Conservation (phyloP, 2,329 filamentous ascomycete genomes). For the Epichloe scottii region DNA sequence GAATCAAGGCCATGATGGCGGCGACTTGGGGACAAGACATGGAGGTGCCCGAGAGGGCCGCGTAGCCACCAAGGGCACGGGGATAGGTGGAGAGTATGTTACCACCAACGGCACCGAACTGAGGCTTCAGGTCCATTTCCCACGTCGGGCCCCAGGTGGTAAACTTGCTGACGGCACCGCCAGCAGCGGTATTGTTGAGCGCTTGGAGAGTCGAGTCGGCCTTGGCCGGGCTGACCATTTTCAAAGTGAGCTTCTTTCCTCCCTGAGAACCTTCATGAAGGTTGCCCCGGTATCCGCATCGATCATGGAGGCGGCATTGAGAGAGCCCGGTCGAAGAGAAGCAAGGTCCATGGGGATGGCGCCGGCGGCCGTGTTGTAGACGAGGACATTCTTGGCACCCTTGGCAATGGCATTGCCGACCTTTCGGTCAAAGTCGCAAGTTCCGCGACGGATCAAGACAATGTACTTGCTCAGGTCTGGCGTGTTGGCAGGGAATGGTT, state of each 20-base stretch:
- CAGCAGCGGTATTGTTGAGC: slow-evolving; percentile 21
- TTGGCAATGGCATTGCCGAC: slow-evolving; percentile 36
- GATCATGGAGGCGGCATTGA: slow-evolving; percentile 30
- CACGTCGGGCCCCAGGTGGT: slow-evolving; percentile 50
- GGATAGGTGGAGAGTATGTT: slow-evolving; percentile 47
- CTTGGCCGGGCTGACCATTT: slow-evolving; percentile 29
- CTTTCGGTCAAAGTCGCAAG: slow-evolving; percentile 43
- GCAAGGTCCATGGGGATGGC: slow-evolving; percentile 22
- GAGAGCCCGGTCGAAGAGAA: slow-evolving; percentile 10
- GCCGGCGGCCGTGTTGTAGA: slow-evolving; percentile 42
- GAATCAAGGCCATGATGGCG: slow-evolving; percentile 41
- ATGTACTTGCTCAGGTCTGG: slow-evolving; percentile 45
- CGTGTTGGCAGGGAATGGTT: slow-evolving; percentile 36
- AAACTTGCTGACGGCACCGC: slow-evolving; percentile 39
- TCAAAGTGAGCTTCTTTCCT: slow-evolving; percentile 28
- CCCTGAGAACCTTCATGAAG: slow-evolving; percentile 31
- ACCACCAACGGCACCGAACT: slow-evolving; percentile 43
- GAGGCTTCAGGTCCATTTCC: slow-evolving; percentile 44
- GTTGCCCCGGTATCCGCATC: slow-evolving; percentile 26
- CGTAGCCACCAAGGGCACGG: slow-evolving; percentile 31
- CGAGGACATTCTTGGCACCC: slow-evolving; percentile 47
- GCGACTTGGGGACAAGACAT: slow-evolving; percentile 48
- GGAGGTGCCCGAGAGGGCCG: slow-evolving; percentile 42
- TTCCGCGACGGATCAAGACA: slow-evolving; percentile 47
- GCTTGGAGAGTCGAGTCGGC: slow-evolving; percentile 20